Percentiles rank a stretch among this genome's conserved stretches.
Evolutionary conservation across 2,329 filamentous ascomycete species (phyloP).

Genomic region (Teratosphaeria destructans): DNA sequence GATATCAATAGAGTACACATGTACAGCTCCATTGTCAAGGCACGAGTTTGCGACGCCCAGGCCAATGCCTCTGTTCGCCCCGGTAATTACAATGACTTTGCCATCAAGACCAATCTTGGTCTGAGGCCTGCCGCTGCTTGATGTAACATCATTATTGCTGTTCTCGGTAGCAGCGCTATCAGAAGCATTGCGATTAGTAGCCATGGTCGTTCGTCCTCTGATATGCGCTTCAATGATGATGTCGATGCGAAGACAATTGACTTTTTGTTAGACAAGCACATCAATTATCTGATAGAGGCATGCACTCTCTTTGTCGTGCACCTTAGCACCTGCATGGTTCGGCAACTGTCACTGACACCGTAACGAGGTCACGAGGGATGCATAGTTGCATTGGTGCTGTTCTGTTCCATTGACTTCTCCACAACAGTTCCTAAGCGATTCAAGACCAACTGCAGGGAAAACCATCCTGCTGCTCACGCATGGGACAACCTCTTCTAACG

Average conservation of each 20-base stretch:
- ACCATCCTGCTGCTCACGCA: no score
- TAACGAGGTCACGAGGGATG: background rate
- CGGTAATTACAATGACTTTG: constrained; percentile 2
- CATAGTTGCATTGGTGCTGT: background rate
- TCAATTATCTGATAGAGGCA: background rate
- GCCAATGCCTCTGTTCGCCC: constrained; percentile 1
- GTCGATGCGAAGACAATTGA: no score
- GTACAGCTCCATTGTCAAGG: constrained; percentile 34
- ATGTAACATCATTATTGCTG: background rate
- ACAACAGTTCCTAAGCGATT: background rate
- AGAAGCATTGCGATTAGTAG: background rate
- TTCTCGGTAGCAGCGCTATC: background rate
- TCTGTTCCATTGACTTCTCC: background rate
- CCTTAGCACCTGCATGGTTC: background rate
- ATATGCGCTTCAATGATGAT: no score
- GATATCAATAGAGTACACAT: constrained; percentile 40
- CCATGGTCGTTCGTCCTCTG: background rate
- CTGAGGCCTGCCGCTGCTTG: background rate
- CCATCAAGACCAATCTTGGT: constrained; percentile 1
- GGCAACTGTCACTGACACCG: background rate
- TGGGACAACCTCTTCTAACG: no score
- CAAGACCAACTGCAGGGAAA: no score
- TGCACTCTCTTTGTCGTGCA: no score
- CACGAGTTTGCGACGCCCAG: constrained; percentile 37
- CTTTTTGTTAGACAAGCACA: no score